Evolutionary conservation across 768 basidiomycete genomes (phyloP), one percentile per base, ranked within the genome.

Genomic region (Rhizopogon vesiculosus): DNA sequence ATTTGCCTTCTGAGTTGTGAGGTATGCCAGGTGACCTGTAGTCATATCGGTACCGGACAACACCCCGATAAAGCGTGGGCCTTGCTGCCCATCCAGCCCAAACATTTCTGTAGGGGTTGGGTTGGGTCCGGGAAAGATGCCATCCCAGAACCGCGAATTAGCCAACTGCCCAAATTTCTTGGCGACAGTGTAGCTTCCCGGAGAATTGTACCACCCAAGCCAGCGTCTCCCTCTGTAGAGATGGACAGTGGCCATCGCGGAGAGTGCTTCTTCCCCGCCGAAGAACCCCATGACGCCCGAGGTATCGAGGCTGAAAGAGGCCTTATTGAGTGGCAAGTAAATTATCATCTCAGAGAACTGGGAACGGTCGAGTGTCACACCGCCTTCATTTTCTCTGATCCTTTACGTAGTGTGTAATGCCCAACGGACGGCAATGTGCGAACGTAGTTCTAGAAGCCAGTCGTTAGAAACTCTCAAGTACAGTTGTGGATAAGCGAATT

Each of bases 161-260:
- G 72, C 69, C 9, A 73, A 35, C 39, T 63, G 62, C 8, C 68
- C 70, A 19, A 70, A 73, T 13, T 57, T 59, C 49, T 66, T 73
- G 4, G 71, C 73, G n/a, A 74, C 50, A 5, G 59, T 64, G 19
- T 70, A 72, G 54, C 72, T 70, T 25, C 72, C 72, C 0, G 73
- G 72, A 10, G 71, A 70, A 43, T 73, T 74, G 51, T 74, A 71
- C 69, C 68, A 73, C 12, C 73, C 72, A 3, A 73, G 39, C 67
- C 65, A 74, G 43, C 29, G 62, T 56, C 71, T 62, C 3, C 67
- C 69, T 25, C 52, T 29, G 56, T 65, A 69, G 8, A 73, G 48
- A 50, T 73, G 70, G 3, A 73, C 66, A 40, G 68, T 65, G 9
- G 69, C 59, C 71, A 74, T 74, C 18, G 72, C 72, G 7, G 73